Evolutionary conservation across 495 filamentous ascomycete genomes (phyloP), one percentile per base, ranked within the genome.

Genomic region (Sporormia fimetaria): DNA sequence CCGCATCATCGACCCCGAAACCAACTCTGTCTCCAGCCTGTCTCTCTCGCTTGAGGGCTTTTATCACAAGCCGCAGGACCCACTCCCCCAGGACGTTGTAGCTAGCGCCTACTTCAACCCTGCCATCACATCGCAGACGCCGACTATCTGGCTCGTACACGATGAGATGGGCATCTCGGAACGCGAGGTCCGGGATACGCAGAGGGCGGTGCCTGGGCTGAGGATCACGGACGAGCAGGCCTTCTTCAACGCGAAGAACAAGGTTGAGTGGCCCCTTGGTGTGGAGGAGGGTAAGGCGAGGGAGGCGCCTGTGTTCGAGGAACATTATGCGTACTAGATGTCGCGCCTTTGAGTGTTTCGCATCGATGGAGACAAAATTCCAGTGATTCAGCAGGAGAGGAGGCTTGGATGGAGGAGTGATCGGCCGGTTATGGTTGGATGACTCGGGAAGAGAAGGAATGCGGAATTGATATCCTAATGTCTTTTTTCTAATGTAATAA

Each of bases 101-200:
- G 55, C 60, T 20, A 66, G 69, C 8, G 78, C 78, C 0, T 87
- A 80, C 52, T 70, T 69, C 37, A 71, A 83, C 49, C 81, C 81
- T 0, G 77, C 78, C 27, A 69, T 87, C 47, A 74, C 69, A 37
- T 59, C 63, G 8, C 61, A 62, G 0, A 65, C 72, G 0, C 78
- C 80, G 4, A 62, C 66, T 28, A 60, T 87, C 6, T 87, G 81
- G 81, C 72, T 87, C 4, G 78, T 80, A 0, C 64, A 65, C 14
- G 81, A 87, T 56, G 63, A 70, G 2, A 76, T 71, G 51, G 73
- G 77, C 2, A 73, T 83, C 14, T 75, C 70, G 42, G 57, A 58
- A 21, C 69, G 76, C 47, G 81, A 85, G 56, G 60, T 81, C 26
- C 55, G 69, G 30, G 68, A 79, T 33, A 78, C 70, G 3, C 60